phyloP scores from a whole-genome alignment of 805 yeast species.

The Kodamaea jinghongensis region DNA sequence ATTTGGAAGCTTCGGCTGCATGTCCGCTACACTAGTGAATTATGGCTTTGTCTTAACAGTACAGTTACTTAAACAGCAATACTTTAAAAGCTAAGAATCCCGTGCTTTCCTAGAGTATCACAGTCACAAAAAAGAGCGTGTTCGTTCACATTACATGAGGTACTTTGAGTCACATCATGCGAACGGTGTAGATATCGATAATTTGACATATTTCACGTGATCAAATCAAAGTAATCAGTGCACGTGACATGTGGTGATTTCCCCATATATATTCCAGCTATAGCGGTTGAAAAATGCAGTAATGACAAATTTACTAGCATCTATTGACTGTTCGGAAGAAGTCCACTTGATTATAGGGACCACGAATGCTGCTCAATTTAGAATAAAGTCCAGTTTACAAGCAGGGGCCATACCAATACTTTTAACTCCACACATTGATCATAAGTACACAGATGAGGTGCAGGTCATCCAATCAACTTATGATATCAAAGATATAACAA shows the following conservation, averaged over 20 bases:
- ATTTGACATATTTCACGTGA: too few species aligned
- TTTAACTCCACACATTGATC: constrained; percentile 38
- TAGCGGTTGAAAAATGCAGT: background rate
- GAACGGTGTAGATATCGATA: too few species aligned
- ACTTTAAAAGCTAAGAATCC: too few species aligned
- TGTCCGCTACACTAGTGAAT: too few species aligned
- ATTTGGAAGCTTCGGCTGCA: too few species aligned
- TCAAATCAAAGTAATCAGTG: background rate
- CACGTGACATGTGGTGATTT: constrained; percentile 19
- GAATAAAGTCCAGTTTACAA: constrained; percentile 48
- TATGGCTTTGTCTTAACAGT: too few species aligned
- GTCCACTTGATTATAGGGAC: constrained; percentile 58
- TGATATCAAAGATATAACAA: constrained; percentile 31
- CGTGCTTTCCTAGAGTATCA: too few species aligned
- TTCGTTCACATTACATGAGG: too few species aligned
- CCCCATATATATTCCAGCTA: background rate
- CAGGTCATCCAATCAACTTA: constrained; percentile 2
- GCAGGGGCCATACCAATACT: constrained; percentile 52
- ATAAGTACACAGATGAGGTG: background rate
- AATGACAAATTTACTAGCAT: constrained; percentile 32
- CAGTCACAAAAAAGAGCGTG: too few species aligned
- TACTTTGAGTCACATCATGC: too few species aligned
- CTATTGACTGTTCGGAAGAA: constrained; percentile 48
- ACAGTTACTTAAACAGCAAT: too few species aligned
- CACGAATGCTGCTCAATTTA: constrained; percentile 42